Conservation (phyloP, 768 basidiomycete genomes). For the Megacollybia marginata region DNA sequence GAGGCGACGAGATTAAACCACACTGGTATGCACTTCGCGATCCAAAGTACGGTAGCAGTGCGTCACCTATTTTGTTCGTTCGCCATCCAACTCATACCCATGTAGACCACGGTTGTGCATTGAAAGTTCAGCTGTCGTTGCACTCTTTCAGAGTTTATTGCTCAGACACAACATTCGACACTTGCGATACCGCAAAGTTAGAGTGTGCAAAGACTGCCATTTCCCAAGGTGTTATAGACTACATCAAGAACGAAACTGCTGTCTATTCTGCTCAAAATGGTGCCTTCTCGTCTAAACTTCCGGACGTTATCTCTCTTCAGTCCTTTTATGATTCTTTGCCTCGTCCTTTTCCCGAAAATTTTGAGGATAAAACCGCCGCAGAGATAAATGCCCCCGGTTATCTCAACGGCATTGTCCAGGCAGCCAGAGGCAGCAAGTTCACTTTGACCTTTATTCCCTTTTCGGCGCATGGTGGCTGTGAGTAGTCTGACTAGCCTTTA, state of each 20-base stretch:
- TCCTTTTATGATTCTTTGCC: constrained; percentile 60
- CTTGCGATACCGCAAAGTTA: constrained; percentile 35
- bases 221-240: constrained; percentile 47
- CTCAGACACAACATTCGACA: constrained; percentile 35
- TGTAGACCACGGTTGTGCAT: constrained; percentile 45
- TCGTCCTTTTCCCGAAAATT: constrained; percentile 50
- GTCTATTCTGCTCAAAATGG: constrained; percentile 27
- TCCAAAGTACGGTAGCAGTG: constrained; percentile 35
- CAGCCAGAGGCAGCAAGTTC: constrained; percentile 40
- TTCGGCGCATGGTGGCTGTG: background rate
- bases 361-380: constrained; percentile 34
- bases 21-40: constrained; percentile 48
- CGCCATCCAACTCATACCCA: background rate
- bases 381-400: constrained; percentile 51
- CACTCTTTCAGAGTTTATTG: constrained; percentile 47
- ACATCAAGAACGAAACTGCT: constrained; percentile 49
- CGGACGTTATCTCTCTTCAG: constrained; percentile 36
- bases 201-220: constrained; percentile 51
- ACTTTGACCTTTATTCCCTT: background rate
- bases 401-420: constrained; percentile 44
- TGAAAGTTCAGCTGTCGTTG: constrained; percentile 45
- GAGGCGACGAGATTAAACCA: constrained; percentile 41
- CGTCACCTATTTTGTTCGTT: constrained; percentile 9
- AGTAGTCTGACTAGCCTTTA: background rate
- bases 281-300: background rate